phyloP scores from a whole-genome alignment of 1,284 basidiomycete species.

The Puccinia hordei region DNA sequence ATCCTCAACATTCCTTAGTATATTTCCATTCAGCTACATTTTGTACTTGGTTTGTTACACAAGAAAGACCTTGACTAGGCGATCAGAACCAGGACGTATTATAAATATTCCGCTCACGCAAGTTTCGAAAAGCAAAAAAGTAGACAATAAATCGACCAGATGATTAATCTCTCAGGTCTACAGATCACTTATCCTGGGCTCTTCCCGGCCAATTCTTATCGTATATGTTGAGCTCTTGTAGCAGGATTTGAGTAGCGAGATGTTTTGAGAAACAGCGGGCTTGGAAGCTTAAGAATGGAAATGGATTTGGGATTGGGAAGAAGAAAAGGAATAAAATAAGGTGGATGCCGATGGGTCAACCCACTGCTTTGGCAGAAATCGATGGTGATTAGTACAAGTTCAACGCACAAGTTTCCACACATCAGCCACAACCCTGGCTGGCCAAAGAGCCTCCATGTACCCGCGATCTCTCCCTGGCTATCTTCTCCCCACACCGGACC shows the following conservation, averaged over 20 bases:
- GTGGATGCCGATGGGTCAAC: neutral
- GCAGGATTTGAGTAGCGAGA: conserved; percentile 37
- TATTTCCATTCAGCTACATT: no score
- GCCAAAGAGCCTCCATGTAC: conserved; percentile 47
- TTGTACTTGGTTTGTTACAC: no score
- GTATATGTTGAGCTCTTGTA: conserved; percentile 31
- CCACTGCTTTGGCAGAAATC: neutral
- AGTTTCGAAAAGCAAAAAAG: no score
- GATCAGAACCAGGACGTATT: no score
- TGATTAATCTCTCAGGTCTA: neutral
- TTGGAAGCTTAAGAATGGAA: neutral
- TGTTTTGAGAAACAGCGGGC: conserved; percentile 36
- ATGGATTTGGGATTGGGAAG: neutral
- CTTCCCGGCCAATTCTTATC: conserved; percentile 37
- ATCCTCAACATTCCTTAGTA: no score
- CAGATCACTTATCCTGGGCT: neutral
- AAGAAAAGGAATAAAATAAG: neutral
- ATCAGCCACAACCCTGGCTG: conserved; percentile 42
- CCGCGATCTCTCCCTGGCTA: conserved; percentile 66
- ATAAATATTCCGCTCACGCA: no score
- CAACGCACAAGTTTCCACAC: conserved; percentile 48
- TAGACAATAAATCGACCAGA: no score
- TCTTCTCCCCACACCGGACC: conserved; percentile 67
- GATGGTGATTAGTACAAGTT: neutral
- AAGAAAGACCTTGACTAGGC: no score